phyloP scores from a whole-genome alignment of 331 rosid genomes.

The Quercus phellos region DNA sequence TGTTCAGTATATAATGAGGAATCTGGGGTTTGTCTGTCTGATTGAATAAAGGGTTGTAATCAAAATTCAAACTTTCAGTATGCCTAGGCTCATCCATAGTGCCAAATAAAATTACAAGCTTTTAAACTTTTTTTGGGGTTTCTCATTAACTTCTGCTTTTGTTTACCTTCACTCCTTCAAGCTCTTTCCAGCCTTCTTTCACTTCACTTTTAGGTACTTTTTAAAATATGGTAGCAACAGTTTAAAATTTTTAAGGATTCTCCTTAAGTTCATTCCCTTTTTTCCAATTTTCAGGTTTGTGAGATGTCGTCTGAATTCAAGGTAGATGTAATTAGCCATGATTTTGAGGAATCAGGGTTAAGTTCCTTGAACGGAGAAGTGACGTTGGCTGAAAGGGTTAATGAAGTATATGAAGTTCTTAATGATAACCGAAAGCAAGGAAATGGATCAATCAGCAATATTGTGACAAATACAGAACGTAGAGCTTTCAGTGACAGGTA shows the following conservation, averaged over 20 bases:
- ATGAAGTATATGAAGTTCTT: slow-evolving; percentile 19
- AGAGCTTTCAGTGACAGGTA: slow-evolving; percentile 62
- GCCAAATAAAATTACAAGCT: neutral
- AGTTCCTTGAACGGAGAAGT: slow-evolving; percentile 26
- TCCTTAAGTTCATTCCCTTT: neutral
- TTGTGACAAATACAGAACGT: slow-evolving; percentile 41
- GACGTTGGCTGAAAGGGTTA: slow-evolving; percentile 9
- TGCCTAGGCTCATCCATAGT: neutral
- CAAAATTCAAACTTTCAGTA: too few relatives aligned
- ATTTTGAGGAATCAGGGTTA: slow-evolving; percentile 40
- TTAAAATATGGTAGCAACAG: neutral
- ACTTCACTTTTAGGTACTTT: slow-evolving; percentile 3
- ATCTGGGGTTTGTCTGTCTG: too few relatives aligned
- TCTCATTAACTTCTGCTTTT: too few relatives aligned
- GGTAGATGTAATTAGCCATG: slow-evolving; percentile 38
- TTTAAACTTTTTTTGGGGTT: neutral
- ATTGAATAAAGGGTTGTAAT: too few relatives aligned
- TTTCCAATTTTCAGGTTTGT: slow-evolving; percentile 32
- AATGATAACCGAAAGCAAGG: slow-evolving; percentile 37
- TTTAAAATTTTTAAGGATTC: neutral
- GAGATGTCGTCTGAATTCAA: slow-evolving; percentile 58
- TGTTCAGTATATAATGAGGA: too few relatives aligned
- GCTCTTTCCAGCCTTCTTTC: neutral
- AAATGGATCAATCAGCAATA: slow-evolving; percentile 28
- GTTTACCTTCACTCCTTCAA: too few relatives aligned